phyloP scores from a whole-genome alignment of 31 red algal species.

The Pterothamnion heteromorphum region DNA sequence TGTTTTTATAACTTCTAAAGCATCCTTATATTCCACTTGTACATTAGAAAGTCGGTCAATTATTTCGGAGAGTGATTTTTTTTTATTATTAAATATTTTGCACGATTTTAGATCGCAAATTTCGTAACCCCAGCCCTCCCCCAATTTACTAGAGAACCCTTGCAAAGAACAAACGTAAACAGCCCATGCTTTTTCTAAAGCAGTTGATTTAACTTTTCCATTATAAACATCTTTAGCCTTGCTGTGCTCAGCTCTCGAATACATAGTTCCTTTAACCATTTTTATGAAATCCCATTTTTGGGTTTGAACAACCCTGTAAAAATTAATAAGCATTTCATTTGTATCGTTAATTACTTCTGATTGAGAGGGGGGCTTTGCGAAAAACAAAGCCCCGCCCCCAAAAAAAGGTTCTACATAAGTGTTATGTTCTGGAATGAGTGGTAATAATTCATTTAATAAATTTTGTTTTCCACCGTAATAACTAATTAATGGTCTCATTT shows the following conservation, averaged over 20 bases:
- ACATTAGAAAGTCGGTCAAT: not conserved
- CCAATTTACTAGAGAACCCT: not conserved
- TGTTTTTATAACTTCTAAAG: not conserved
- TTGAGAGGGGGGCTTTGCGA: not conserved
- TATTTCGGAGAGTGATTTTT: not conserved
- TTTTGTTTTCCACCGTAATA: slow-evolving; percentile 18
- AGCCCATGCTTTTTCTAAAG: not conserved
- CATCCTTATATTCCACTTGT: not conserved
- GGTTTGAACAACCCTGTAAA: not conserved
- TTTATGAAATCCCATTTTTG: not conserved
- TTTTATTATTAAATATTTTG: slow-evolving; percentile 6
- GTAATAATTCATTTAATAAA: not conserved
- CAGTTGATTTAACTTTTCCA: not conserved
- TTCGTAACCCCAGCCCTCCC: not conserved
- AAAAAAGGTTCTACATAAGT: slow-evolving; percentile 11
- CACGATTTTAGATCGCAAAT: not conserved
- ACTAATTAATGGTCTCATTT: not conserved
- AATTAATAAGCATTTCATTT: not conserved
- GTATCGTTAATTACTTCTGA: slow-evolving; percentile 8
- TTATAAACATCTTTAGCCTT: not conserved
- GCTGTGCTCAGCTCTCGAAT: not conserved
- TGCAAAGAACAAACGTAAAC: not conserved
- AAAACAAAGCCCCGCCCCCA: not conserved
- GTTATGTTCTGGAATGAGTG: slow-evolving; percentile 4
- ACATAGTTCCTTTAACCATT: not conserved